A percentile compares a stretch with the other conserved stretches of the same genome.
These are phyloP conservation scores for Platanthera guangdongensis DNA, from an alignment of 106 monocot genomes.

Conservation along the genomic window DNA sequence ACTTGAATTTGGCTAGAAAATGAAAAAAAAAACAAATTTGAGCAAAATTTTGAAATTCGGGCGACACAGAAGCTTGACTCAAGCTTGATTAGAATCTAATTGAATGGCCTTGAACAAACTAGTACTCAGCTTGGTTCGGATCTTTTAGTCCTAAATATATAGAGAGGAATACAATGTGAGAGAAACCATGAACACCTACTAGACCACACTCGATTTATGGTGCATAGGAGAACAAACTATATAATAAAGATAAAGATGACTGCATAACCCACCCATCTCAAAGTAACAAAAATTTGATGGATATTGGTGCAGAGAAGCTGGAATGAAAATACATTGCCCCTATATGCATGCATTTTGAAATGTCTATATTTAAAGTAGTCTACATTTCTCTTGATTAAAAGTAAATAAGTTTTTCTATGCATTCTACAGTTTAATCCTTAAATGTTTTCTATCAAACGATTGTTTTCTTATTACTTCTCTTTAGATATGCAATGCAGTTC, in stretches of 20 bases:
- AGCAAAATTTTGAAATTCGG: no score
- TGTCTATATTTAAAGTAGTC: not conserved
- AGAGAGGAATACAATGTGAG: not conserved
- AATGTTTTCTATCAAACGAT: not conserved
- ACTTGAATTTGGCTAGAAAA: no score
- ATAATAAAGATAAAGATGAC: not conserved
- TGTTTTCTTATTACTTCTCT: constrained; percentile 3
- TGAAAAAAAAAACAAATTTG: no score
- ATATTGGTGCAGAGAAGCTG: not conserved
- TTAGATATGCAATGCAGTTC: constrained; percentile 98
- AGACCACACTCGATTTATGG: not conserved
- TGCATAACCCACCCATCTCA: not conserved
- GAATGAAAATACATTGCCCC: not conserved
- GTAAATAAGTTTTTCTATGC: not conserved
- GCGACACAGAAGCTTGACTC: no score
- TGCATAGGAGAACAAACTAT: not conserved
- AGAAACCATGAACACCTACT: not conserved
- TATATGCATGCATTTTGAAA: not conserved
- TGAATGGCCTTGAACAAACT: no score
- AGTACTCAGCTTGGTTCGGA: no score
- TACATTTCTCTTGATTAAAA: not conserved
- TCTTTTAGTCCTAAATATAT: not conserved
- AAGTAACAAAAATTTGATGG: not conserved
- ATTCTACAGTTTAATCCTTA: not conserved
- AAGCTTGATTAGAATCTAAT: no score